Evolutionary conservation across 352 stramenopile genomes (phyloP).

Genomic region (Hyphochytrium catenoides): DNA sequence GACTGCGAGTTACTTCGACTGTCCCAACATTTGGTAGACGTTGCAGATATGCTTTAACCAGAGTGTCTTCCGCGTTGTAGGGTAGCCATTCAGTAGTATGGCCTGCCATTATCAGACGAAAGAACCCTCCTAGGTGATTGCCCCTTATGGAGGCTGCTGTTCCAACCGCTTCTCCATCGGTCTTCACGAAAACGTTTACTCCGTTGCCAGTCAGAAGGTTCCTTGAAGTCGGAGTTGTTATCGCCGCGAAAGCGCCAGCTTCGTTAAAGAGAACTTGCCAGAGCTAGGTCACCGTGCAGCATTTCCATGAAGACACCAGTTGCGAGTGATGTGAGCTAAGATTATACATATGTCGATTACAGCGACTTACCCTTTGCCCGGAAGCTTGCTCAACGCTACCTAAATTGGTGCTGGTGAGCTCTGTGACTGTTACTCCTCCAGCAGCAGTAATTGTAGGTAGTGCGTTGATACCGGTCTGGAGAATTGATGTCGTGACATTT

Average conservation of each 20-base stretch:
- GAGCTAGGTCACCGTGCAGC: too few relatives aligned
- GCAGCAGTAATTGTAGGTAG: too few relatives aligned
- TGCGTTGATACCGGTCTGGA: too few relatives aligned
- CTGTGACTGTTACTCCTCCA: too few relatives aligned
- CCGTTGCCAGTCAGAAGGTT: conserved; percentile 62
- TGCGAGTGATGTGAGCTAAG: too few relatives aligned
- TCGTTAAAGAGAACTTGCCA: conserved; percentile 73
- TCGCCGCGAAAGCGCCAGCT: conserved; percentile 61
- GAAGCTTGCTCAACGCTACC: too few relatives aligned
- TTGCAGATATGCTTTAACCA: conserved; percentile 67
- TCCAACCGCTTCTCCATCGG: conserved; percentile 20
- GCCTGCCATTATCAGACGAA: conserved; percentile 59
- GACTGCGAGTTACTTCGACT: conserved; percentile 51
- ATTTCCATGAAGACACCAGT: too few relatives aligned
- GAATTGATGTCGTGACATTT: conserved; percentile 14
- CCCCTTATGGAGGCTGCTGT: conserved; percentile 30
- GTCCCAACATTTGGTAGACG: conserved; percentile 73
- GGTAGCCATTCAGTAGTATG: conserved; percentile 63
- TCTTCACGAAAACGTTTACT: conserved; percentile 43
- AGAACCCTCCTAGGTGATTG: conserved; percentile 64
- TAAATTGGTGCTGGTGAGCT: too few relatives aligned
- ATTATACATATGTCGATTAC: too few relatives aligned
- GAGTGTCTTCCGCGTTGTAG: conserved; percentile 74
- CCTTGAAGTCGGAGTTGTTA: conserved; percentile 43
- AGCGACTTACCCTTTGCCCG: too few relatives aligned